A percentile compares a stretch with the other conserved stretches of the same genome.
phyloP scores from a whole-genome alignment of 345 rosid species.

The Lumnitzera racemosa region DNA sequence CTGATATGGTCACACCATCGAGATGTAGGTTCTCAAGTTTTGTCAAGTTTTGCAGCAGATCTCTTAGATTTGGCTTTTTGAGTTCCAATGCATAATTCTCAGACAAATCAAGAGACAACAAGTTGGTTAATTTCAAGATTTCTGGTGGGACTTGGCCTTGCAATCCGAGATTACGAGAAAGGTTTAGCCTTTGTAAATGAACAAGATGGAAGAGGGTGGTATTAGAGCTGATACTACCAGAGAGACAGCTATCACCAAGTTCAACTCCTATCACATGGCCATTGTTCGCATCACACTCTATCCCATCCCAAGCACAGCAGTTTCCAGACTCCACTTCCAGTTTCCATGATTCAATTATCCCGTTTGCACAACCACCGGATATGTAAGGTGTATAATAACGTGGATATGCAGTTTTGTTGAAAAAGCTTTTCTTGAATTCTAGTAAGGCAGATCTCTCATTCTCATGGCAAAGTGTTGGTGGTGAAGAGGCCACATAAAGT shows the following conservation, averaged over 20 bases:
- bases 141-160: slow-evolving; percentile 12
- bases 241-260: slow-evolving; percentile 11
- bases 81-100: background rate
- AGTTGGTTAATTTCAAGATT: slow-evolving; percentile 10
- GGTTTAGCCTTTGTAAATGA: slow-evolving; percentile 14
- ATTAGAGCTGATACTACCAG: slow-evolving; percentile 12
- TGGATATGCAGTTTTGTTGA: too few relatives aligned
- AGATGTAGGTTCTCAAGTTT: slow-evolving; percentile 13
- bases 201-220: slow-evolving; percentile 17
- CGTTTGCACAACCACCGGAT: too few relatives aligned
- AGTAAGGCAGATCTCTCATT: too few relatives aligned
- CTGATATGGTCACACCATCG: background rate
- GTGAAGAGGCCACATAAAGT: too few relatives aligned
- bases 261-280: slow-evolving; percentile 16
- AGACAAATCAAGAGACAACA: slow-evolving; percentile 20
- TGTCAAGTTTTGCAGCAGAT: slow-evolving; percentile 4
- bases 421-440: too few relatives aligned
- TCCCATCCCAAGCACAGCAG: slow-evolving; percentile 9
- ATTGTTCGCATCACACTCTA: slow-evolving; percentile 7
- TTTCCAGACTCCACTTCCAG: background rate
- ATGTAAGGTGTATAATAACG: too few relatives aligned
- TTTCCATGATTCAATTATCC: background rate
- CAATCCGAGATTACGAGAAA: background rate
- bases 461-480: too few relatives aligned
- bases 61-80: background rate